Conservation (phyloP, 164 flowering plant species). For the Stephania yunnanensis region DNA sequence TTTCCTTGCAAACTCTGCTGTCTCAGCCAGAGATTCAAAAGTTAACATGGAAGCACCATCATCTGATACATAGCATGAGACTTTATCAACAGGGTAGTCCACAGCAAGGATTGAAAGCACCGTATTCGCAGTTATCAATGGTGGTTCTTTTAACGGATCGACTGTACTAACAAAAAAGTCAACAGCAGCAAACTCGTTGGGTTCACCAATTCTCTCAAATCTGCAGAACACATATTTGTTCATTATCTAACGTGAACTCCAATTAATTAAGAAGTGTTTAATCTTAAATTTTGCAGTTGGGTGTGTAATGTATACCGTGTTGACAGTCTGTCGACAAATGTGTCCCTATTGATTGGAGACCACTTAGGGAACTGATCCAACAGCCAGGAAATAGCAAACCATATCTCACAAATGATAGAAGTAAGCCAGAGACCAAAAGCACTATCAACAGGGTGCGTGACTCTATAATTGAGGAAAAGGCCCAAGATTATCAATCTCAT, state of each 20-base stretch:
- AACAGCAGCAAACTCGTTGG: constrained; percentile 74
- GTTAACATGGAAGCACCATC: constrained; percentile 98
- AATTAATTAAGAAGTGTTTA: background rate
- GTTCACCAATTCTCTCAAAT: constrained; percentile 79
- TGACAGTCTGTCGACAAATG: constrained; percentile 61
- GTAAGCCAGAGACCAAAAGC: constrained; percentile 87
- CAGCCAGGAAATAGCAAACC: constrained; percentile 96
- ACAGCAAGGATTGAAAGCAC: constrained; percentile 96
- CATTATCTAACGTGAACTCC: background rate
- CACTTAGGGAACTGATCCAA: constrained; percentile 98
- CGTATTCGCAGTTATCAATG: constrained; percentile 90
- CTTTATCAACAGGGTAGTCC: constrained; percentile 94
- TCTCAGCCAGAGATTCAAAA: constrained; percentile 87
- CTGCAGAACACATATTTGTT: constrained; percentile 30
- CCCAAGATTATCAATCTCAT: constrained; percentile 73
- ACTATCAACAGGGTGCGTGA: constrained; percentile 86
- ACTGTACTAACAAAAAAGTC: constrained; percentile 99
- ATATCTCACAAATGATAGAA: constrained; percentile 93
- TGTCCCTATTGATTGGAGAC: constrained; percentile 68
- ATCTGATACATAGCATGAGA: constrained; percentile 99
- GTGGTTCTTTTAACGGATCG: constrained; percentile 97
- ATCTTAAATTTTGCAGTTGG: background rate
- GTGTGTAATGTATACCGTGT: constrained; percentile 44
- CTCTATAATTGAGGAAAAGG: constrained; percentile 83
- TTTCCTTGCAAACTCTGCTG: constrained; percentile 87